phyloP scores from a whole-genome alignment of 106 monocot species.

The Dioscorea dumetorum region DNA sequence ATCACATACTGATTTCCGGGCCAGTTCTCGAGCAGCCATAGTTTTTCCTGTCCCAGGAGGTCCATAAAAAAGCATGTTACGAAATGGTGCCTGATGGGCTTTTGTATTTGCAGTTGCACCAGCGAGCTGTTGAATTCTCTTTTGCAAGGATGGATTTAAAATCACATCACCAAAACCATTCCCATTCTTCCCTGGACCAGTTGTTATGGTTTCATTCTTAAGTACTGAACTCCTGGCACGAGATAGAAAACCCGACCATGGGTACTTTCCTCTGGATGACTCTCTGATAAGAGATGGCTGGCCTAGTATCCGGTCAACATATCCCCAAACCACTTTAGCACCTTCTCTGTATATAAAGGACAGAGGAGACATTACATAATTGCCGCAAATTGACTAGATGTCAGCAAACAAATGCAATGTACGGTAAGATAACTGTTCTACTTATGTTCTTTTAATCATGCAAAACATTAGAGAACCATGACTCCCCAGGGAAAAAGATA shows the following conservation, averaged over 20 bases:
- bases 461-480: too few species aligned
- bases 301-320: slow-evolving; percentile 87
- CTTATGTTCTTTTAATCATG: too few species aligned
- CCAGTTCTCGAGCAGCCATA: slow-evolving; percentile 90
- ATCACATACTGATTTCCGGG: slow-evolving; percentile 73
- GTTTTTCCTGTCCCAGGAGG: slow-evolving; percentile 98
- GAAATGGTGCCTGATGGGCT: slow-evolving; percentile 91
- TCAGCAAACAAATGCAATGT: too few species aligned
- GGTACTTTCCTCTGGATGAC: slow-evolving; percentile 89
- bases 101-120: slow-evolving; percentile 90
- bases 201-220: slow-evolving; percentile 23
- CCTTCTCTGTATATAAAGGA: slow-evolving; percentile 63
- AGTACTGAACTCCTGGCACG: slow-evolving; percentile 39
- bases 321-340: slow-evolving; percentile 94
- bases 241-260: slow-evolving; percentile 80
- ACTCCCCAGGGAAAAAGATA: too few species aligned
- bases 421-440: too few species aligned
- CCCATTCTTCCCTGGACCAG: slow-evolving; percentile 29
- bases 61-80: slow-evolving; percentile 98
- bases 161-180: slow-evolving; percentile 90
- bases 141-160: slow-evolving; percentile 80
- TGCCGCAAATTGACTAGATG: too few species aligned
- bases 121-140: slow-evolving; percentile 79
- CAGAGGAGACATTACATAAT: background rate
- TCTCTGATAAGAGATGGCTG: slow-evolving; percentile 96